phyloP scores from a whole-genome alignment of 2,329 filamentous ascomycete genomes.

The Lasiodiplodia hormozganensis region DNA sequence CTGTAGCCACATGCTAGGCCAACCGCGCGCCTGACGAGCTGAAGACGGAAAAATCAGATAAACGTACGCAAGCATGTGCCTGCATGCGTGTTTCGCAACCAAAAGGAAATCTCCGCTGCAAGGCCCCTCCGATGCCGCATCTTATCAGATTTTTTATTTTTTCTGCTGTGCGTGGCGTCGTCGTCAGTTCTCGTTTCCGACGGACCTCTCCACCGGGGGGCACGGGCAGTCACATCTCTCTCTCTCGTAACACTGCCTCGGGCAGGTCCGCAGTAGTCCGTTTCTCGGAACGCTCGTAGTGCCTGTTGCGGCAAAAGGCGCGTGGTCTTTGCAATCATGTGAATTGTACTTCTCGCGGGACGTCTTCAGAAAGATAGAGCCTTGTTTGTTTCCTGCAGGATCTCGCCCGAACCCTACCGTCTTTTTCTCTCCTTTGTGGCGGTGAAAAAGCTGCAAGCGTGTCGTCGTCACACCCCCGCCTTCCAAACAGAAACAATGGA shows the following conservation, averaged over 20 bases:
- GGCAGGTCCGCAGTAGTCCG: not conserved
- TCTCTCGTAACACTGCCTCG: not conserved
- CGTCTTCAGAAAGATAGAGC: not conserved
- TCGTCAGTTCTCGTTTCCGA: constrained; percentile 6
- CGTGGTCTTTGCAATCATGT: constrained; percentile 1
- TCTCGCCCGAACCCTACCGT: not conserved
- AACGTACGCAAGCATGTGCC: not conserved
- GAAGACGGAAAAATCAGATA: constrained; percentile 5
- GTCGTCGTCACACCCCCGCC: not conserved
- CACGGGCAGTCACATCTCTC: not conserved
- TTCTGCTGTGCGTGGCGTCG: not conserved
- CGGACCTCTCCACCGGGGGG: not conserved
- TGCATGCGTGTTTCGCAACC: not conserved
- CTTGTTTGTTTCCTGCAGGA: not conserved
- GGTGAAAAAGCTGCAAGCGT: constrained; percentile 1
- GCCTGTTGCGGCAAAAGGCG: not conserved
- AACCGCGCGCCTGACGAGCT: not conserved
- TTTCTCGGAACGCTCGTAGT: constrained; percentile 5
- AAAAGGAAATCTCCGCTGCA: not conserved
- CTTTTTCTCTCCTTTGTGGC: not conserved
- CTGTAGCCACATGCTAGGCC: not conserved
- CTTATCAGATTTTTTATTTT: not conserved
- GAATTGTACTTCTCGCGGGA: not conserved
- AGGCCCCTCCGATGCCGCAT: constrained; percentile 5
- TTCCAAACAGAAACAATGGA: constrained; percentile 4